Conservation (phyloP, 495 filamentous ascomycete species). For the Penicillium verhagenii region DNA sequence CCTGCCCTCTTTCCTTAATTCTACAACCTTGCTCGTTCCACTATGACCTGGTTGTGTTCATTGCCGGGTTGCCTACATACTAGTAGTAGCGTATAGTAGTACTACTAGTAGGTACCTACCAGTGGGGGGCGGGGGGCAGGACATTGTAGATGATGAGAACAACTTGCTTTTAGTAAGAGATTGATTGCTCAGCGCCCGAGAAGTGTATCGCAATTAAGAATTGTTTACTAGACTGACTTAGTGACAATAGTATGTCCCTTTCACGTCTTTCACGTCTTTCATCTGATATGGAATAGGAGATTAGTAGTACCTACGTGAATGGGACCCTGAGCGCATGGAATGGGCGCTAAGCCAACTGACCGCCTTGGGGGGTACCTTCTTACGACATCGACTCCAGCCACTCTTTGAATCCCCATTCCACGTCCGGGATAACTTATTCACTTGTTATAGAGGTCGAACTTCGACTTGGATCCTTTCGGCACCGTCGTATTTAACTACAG, state of each 20-base stretch:
- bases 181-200: too few relatives aligned
- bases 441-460: conserved; percentile 6
- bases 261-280: background rate
- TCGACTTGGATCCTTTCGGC: conserved; percentile 5
- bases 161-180: background rate
- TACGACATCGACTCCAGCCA: conserved; percentile 28
- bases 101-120: too few relatives aligned
- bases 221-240: too few relatives aligned
- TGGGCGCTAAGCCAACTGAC: conserved; percentile 29
- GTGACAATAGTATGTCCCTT: background rate
- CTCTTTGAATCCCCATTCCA: conserved; percentile 19
- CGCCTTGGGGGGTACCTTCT: conserved; percentile 22
- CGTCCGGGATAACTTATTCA: conserved; percentile 1
- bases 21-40: background rate
- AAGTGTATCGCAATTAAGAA: too few relatives aligned
- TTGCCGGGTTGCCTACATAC: background rate
- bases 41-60: background rate
- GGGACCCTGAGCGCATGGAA: conserved; percentile 16
- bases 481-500: background rate
- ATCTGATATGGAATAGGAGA: background rate
- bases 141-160: background rate
- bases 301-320: background rate
- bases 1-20: background rate
- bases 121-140: too few relatives aligned
- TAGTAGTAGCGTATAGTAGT: too few relatives aligned